phyloP scores from a whole-genome alignment of 176 grass and related monocot species.

The Eragrostis nindensis region DNA sequence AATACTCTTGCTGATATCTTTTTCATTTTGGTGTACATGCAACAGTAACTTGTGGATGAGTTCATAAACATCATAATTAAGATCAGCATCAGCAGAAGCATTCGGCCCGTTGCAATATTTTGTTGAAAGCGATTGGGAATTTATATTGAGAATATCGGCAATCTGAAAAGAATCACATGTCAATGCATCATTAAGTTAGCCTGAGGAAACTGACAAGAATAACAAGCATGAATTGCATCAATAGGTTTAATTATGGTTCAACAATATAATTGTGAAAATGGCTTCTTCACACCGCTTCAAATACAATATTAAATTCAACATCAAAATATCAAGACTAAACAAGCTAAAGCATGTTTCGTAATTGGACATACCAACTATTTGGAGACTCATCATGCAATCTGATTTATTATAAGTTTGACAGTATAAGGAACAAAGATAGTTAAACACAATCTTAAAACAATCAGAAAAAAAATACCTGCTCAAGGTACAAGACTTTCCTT shows the following conservation, averaged over 20 bases:
- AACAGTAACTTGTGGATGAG: constrained; percentile 75
- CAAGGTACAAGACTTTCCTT: constrained; percentile 89
- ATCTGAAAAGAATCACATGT: constrained; percentile 54
- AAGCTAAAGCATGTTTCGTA: constrained; percentile 13
- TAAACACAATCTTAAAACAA: not conserved
- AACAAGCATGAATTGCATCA: constrained; percentile 1
- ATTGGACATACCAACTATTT: constrained; percentile 8
- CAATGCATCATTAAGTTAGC: constrained; percentile 10
- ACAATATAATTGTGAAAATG: not conserved
- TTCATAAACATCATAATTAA: constrained; percentile 62
- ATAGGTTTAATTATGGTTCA: constrained; percentile 4
- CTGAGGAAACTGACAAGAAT: constrained; percentile 4
- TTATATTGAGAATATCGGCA: constrained; percentile 61
- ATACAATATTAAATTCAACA: not conserved
- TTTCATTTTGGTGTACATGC: constrained; percentile 71
- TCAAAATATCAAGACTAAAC: not conserved
- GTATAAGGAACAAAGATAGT: constrained; percentile 20
- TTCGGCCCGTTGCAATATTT: constrained; percentile 48
- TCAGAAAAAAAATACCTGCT: constrained; percentile 59
- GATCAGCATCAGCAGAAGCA: constrained; percentile 58
- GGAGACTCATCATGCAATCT: constrained; percentile 17
- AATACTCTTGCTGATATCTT: constrained; percentile 78
- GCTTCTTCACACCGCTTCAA: not conserved
- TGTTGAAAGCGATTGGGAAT: constrained; percentile 54
- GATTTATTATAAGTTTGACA: constrained; percentile 17